phyloP scores from a whole-genome alignment of 495 filamentous ascomycete species.

The Xylaria nigripes region DNA sequence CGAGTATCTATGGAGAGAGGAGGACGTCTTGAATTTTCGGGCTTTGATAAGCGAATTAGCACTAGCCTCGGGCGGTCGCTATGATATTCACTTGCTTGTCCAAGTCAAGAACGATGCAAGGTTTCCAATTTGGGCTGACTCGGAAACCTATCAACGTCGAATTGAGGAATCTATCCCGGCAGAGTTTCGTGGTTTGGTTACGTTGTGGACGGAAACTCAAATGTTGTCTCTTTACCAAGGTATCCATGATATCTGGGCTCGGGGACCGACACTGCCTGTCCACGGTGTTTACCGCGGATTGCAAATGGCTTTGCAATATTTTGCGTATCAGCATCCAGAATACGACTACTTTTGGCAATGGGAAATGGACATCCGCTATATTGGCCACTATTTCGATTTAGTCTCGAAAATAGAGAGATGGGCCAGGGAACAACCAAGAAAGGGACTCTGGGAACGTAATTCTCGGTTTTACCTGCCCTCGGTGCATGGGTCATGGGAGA shows the following conservation, averaged over 20 bases:
- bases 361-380: conserved; percentile 97
- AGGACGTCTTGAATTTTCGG: conserved; percentile 63
- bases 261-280: conserved; percentile 59
- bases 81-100: conserved; percentile 71
- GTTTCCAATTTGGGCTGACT: conserved; percentile 56
- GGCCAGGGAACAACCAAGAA: conserved; percentile 77
- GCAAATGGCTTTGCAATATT: conserved; percentile 91
- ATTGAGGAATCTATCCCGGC: conserved; percentile 66
- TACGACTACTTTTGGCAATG: conserved; percentile 98
- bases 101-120: conserved; percentile 61
- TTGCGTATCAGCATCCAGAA: conserved; percentile 80
- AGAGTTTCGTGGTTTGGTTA: conserved; percentile 83
- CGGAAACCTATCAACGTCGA: conserved; percentile 44
- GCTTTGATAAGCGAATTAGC: conserved; percentile 69
- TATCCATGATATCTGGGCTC: conserved; percentile 62
- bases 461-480: conserved; percentile 83
- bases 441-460: conserved; percentile 90
- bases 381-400: conserved; percentile 91
- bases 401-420: conserved; percentile 66
- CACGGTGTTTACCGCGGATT: conserved; percentile 87
- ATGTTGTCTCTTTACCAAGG: conserved; percentile 84
- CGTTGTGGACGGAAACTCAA: conserved; percentile 85
- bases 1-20: conserved; percentile 56
- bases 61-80: conserved; percentile 68
- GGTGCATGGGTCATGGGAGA: conserved; percentile 83